Evolutionary conservation across 495 filamentous ascomycete species (phyloP).

Genomic region (Glonium stellatum): DNA sequence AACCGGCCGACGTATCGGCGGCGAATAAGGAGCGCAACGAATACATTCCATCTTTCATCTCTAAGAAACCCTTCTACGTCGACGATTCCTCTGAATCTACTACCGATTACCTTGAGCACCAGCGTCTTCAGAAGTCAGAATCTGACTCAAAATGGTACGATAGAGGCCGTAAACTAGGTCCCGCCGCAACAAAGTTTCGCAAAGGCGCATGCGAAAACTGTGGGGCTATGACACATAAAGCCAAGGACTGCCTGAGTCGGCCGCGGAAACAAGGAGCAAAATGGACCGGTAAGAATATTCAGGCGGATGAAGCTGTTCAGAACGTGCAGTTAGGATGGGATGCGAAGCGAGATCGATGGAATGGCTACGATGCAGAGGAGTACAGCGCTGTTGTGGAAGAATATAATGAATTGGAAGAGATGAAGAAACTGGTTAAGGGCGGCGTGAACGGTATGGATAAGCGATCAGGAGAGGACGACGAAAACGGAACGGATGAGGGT

Average conservation of each 20-base stretch:
- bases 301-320: conserved; percentile 84
- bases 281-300: conserved; percentile 88
- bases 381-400: conserved; percentile 80
- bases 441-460: conserved; percentile 41
- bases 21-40: conserved; percentile 58
- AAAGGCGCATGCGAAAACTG: conserved; percentile 99
- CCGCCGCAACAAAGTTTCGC: conserved; percentile 89
- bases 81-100: conserved; percentile 63
- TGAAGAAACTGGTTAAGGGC: conserved; percentile 54
- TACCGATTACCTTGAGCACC: conserved; percentile 93
- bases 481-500: conserved; percentile 52
- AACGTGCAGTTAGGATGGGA: conserved; percentile 87
- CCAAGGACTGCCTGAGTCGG: conserved; percentile 84
- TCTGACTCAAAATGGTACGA: conserved; percentile 84
- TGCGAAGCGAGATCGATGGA: conserved; percentile 97
- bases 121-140: conserved; percentile 70
- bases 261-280: conserved; percentile 85
- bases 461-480: conserved; percentile 49
- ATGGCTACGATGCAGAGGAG: conserved; percentile 86
- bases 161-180: conserved; percentile 69
- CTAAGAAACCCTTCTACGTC: conserved; percentile 95
- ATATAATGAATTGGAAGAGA: conserved; percentile 75
- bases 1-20: conserved; percentile 33
- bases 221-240: conserved; percentile 92
- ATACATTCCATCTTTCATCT: conserved; percentile 97